phyloP scores from a whole-genome alignment of 2,329 filamentous ascomycete genomes.

The Hyphodiscus sp. region DNA sequence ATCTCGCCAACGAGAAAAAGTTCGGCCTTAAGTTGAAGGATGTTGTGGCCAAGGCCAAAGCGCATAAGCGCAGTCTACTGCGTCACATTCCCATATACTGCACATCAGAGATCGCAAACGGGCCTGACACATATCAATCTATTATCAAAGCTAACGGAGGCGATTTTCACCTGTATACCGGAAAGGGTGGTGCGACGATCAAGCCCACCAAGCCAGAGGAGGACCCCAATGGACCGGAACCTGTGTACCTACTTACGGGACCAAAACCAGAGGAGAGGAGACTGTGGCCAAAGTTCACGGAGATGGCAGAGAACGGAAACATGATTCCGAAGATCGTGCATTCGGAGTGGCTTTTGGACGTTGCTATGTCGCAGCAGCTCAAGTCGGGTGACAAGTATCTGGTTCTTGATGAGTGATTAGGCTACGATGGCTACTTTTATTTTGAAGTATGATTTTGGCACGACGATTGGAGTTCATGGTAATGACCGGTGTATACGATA shows the following conservation, averaged over 20 bases:
- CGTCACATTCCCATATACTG: constrained; percentile 76
- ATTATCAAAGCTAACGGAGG: constrained; percentile 90
- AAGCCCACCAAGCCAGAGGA: constrained; percentile 56
- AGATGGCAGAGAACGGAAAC: constrained; percentile 70
- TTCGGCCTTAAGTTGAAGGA: constrained; percentile 64
- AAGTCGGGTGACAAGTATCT: constrained; percentile 60
- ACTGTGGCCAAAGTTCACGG: constrained; percentile 73
- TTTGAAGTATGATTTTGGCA: not conserved
- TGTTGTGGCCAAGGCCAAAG: constrained; percentile 62
- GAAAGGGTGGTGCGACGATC: constrained; percentile 54
- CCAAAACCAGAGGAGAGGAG: constrained; percentile 58
- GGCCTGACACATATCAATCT: constrained; percentile 74
- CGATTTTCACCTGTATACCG: constrained; percentile 66
- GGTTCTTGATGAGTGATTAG: constrained; percentile 5
- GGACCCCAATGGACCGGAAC: constrained; percentile 54
- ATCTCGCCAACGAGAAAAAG: constrained; percentile 65
- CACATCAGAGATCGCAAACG: constrained; percentile 71
- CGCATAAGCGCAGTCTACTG: constrained; percentile 72
- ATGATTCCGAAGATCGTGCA: constrained; percentile 76
- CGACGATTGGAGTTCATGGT: not conserved
- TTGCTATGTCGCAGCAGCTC: constrained; percentile 82
- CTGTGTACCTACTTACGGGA: constrained; percentile 78
- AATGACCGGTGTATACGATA: constrained; percentile 9
- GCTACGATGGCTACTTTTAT: not conserved
- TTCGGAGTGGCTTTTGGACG: constrained; percentile 83